Percentiles rank a stretch among this genome's conserved stretches.
Conservation (phyloP, 306 rosid species). For the Comarum palustre region DNA sequence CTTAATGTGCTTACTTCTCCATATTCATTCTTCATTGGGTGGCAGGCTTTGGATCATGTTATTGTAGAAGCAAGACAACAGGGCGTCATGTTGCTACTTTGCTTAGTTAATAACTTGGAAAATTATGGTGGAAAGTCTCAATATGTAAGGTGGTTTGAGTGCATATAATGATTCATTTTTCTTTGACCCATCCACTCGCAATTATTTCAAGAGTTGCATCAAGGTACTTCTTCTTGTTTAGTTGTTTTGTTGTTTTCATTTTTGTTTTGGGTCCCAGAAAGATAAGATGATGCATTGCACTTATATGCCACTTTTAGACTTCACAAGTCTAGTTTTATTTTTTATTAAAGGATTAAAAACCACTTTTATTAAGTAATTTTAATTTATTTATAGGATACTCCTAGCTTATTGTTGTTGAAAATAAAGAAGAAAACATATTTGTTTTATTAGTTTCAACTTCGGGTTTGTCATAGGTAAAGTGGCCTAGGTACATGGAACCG, state of each 20-base stretch:
- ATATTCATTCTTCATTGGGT: constrained; percentile 17
- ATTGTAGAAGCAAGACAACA: constrained; percentile 81
- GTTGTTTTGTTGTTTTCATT: neutral
- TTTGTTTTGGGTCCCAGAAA: neutral
- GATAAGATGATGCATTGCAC: neutral
- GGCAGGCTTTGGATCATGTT: constrained; percentile 87
- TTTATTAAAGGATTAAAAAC: neutral
- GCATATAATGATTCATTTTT: constrained; percentile 96
- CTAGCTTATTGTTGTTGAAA: neutral
- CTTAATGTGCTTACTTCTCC: neutral
- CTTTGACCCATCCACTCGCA: constrained; percentile 82
- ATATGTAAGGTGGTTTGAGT: constrained; percentile 89
- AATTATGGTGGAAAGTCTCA: constrained; percentile 95
- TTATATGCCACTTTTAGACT: neutral
- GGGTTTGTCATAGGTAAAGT: neutral
- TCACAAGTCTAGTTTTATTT: neutral
- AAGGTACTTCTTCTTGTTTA: constrained; percentile 46
- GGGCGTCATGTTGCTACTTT: constrained; percentile 78
- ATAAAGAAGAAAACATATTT: neutral
- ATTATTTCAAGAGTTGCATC: constrained; percentile 74
- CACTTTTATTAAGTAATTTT: neutral
- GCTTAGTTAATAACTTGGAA: constrained; percentile 88
- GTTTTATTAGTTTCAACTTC: neutral
- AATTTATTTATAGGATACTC: neutral
- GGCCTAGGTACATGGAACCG: neutral